Percentiles rank a stretch among this genome's conserved stretches.
phyloP scores from a whole-genome alignment of 2,329 filamentous ascomycete species.

The Leptographium lundbergii region DNA sequence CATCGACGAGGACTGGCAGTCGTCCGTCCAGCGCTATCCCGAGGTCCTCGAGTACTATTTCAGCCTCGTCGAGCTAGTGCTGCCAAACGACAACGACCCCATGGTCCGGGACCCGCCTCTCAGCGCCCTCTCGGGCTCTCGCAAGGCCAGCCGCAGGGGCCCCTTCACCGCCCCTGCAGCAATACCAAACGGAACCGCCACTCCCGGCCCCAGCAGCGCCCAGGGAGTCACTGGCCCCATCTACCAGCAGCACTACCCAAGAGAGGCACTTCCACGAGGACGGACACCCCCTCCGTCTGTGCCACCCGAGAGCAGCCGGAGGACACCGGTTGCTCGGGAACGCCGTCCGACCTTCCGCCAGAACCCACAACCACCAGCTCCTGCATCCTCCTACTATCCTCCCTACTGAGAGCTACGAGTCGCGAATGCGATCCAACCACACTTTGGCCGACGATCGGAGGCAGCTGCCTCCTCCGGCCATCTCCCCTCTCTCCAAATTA shows the following conservation, averaged over 20 bases:
- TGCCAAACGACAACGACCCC: conserved; percentile 50
- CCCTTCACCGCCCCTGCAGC: conserved; percentile 21
- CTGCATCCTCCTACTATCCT: conserved; percentile 7
- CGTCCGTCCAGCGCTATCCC: conserved; percentile 62
- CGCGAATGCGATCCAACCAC: too few relatives aligned
- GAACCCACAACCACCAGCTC: conserved; percentile 2
- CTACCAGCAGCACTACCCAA: conserved; percentile 9
- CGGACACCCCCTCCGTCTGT: conserved; percentile 9
- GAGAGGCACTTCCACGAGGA: background rate
- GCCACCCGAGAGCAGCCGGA: conserved; percentile 3
- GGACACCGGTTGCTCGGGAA: conserved; percentile 7
- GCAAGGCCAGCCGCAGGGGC: conserved; percentile 32
- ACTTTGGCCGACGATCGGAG: background rate
- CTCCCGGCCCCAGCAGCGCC: background rate
- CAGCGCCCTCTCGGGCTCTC: conserved; percentile 35
- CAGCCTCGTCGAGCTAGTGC: conserved; percentile 50
- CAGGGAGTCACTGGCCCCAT: conserved; percentile 1
- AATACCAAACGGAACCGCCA: background rate
- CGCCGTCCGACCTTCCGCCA: conserved; percentile 6
- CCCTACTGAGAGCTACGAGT: conserved; percentile 1
- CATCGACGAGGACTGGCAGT: conserved; percentile 69
- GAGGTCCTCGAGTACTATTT: conserved; percentile 77
- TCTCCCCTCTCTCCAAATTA: background rate
- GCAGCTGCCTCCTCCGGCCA: background rate
- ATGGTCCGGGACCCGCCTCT: conserved; percentile 48